Base-by-base conservation (phyloP, 2,329 filamentous ascomycete species). In the Thielaviopsis ethacetica region DNA sequence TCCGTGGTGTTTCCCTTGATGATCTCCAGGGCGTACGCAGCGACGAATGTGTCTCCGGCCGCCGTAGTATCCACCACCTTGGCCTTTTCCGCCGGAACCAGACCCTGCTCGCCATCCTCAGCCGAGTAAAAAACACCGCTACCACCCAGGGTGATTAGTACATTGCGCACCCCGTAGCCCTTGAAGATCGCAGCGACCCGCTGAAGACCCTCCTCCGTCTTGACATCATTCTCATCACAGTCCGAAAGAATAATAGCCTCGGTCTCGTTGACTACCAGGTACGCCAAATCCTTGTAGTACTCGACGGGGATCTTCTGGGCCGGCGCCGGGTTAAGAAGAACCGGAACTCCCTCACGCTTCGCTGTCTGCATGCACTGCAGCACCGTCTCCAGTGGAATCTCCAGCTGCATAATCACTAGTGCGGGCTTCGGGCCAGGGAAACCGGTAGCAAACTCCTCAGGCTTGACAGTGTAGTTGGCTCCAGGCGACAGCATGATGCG, bases 1-100 rank as follows among this genome's bases (percentile, higher is more conserved):
- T 51, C 53, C 9, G 57, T 54, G 19, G 44, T 50, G 24, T 59
- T 62, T 4, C 57, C 59, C 44, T 56, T 54, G 30, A 57, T 24
- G 9, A 63, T 34, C 34, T 58, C 62, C 56, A 61, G 47, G 12
- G 83, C 81, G 68, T 87, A 86, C 1, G 78, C 83, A 1, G 85
- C 85, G 1, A 86, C 82, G 67, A 88, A 88, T 0, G 85, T 87
- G 68, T 89, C 85, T 0, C 85, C 85, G 10, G 85, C 85, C 1
- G 81, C 85, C 7, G 85, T 89, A 0, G 85, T 89, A 67, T 89
- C 85, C 1, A 88, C 75, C 0, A 88, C 85, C n/a, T 84, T 74
- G 5, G 71, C 66, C 64, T 69, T 74, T 62, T 78, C 75, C 44
- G 61, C 65, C 34, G 62, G 67, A 52, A 83, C 68, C 26, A 75